These are phyloP conservation scores for Talaromyces sp. DNA, from an alignment of 2,329 filamentous ascomycete genomes.

Conservation along the genomic window DNA sequence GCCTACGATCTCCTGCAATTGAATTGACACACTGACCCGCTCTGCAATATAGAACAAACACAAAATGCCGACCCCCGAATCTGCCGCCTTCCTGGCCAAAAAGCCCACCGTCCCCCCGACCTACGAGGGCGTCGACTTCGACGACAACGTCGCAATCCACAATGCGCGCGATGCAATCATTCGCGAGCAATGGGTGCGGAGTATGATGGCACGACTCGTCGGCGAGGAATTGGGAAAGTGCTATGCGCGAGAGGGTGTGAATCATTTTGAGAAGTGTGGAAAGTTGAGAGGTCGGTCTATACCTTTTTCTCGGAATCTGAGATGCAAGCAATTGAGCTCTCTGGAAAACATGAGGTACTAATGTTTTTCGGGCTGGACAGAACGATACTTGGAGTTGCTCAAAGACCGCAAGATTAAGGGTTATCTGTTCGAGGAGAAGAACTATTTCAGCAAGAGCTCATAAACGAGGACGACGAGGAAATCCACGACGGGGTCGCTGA, in stretches of 20 bases:
- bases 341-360: not conserved
- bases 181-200: slow-evolving; percentile 65
- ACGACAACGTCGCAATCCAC: slow-evolving; percentile 61
- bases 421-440: slow-evolving; percentile 62
- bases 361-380: slow-evolving; percentile 36
- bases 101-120: slow-evolving; percentile 64
- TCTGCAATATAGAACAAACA: not conserved
- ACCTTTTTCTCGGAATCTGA: not conserved
- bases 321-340: not conserved
- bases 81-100: slow-evolving; percentile 59
- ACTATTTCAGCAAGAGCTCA: slow-evolving; percentile 48
- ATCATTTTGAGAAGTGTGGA: slow-evolving; percentile 66
- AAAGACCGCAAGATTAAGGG: slow-evolving; percentile 61
- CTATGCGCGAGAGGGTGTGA: slow-evolving; percentile 62
- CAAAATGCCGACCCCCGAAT: slow-evolving; percentile 63
- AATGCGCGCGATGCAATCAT: slow-evolving; percentile 63
- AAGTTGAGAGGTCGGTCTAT: slow-evolving; percentile 57
- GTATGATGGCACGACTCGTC: slow-evolving; percentile 65
- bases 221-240: slow-evolving; percentile 65
- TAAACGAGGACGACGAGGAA: not conserved
- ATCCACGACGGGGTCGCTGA: not conserved
- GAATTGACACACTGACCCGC: not conserved
- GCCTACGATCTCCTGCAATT: not conserved
- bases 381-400: slow-evolving; percentile 62
- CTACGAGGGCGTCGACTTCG: slow-evolving; percentile 64